Evolutionary conservation across 805 yeast genomes (phyloP).

Genomic region (Kockiozyma suomiensis): DNA sequence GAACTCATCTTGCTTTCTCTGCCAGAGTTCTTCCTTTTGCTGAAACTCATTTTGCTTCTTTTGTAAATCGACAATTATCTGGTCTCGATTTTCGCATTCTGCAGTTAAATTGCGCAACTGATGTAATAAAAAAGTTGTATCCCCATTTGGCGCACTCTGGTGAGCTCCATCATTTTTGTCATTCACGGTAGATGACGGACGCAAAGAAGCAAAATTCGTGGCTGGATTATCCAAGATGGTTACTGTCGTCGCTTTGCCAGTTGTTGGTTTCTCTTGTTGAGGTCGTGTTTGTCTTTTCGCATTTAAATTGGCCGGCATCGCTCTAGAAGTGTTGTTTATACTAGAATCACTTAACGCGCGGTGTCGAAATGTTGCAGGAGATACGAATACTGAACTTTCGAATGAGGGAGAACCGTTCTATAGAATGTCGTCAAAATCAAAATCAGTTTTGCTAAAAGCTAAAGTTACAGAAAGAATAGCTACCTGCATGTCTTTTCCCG

Average conservation of each 20-base stretch:
- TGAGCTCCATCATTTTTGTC: background rate
- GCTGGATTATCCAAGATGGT: too few relatives aligned
- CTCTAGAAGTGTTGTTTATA: too few relatives aligned
- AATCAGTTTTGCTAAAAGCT: too few relatives aligned
- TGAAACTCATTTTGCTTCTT: background rate
- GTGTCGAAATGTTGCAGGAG: too few relatives aligned
- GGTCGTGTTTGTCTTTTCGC: too few relatives aligned
- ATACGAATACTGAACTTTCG: background rate
- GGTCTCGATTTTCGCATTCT: slow-evolving; percentile 25
- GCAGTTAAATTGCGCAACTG: slow-evolving; percentile 19
- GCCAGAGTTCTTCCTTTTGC: background rate
- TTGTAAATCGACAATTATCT: slow-evolving; percentile 6
- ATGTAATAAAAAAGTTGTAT: slow-evolving; percentile 18
- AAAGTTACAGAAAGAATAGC: too few relatives aligned
- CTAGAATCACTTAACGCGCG: too few relatives aligned
- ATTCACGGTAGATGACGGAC: background rate
- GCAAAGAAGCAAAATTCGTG: background rate
- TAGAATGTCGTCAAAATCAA: background rate
- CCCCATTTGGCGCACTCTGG: slow-evolving; percentile 1
- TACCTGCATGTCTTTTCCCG: background rate
- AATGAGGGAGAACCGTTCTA: background rate
- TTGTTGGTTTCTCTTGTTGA: background rate
- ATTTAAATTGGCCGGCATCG: too few relatives aligned
- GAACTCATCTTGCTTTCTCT: background rate
- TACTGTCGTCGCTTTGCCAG: too few relatives aligned